Base-by-base conservation (phyloP, 1,139 yeast species). In the Geotrichum macrosporum region DNA sequence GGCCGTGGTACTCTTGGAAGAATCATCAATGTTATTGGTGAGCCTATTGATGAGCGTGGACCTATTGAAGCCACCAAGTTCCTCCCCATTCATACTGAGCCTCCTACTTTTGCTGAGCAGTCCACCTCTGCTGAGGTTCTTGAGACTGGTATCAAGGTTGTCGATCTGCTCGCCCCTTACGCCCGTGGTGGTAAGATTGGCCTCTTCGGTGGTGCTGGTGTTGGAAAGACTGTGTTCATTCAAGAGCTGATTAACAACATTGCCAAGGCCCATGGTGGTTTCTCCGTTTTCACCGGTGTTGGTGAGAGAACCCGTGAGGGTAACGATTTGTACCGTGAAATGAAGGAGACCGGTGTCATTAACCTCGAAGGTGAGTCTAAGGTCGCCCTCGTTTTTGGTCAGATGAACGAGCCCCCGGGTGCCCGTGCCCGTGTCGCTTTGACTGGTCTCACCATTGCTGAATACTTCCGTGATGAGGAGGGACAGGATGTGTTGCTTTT, bases 121-220 rank as follows among this genome's bases (percentile, higher is more conserved):
- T 87, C 97, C 59, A 92, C 98, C 64, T 76, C 82, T 61, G 97
- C 98, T 60, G 97, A 92, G 79, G 89, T 92, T 67, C 82, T 92
- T 71, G 98, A 89, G 78, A 92, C 98, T 59, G 98, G 98, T 86
- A 92, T 92, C 72, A 92, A 92, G 83, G 98, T 92, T 74, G 98
- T 92, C 77, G 98, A 92, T 73, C 81, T 92, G 71, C 83, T 92
- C 65, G 98, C 98, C 63, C 98, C 98, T 64, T 92, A 92, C 79
- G 98, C 98, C 71, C 89, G 96, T 85, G 98, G 98, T 85, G 98
- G 98, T 86, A 92, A 92, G 84, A 92, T 92, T 86, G 98, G 98
- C 82, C 83, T 92, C 71, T 92, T 92, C 85, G 98, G 98, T 80
- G 98, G 98, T 89, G 98, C 98, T 75, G 98, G 98, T 89, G 98